Percentiles rank a stretch among this genome's conserved stretches.
phyloP scores from a whole-genome alignment of 805 yeast genomes.

The Candida ficus region DNA sequence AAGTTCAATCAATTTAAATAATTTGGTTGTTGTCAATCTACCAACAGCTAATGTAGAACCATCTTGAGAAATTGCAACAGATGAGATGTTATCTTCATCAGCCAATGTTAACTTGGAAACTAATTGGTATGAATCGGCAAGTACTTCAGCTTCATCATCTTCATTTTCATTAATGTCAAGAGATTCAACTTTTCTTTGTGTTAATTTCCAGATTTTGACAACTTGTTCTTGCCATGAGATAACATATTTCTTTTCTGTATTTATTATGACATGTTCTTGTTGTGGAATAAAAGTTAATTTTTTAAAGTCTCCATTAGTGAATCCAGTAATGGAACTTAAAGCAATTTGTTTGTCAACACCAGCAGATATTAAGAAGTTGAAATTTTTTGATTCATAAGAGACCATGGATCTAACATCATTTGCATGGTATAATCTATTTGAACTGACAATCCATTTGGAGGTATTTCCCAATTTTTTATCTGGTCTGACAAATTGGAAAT shows the following conservation, averaged over 20 bases:
- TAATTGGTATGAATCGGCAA: slow-evolving; percentile 42
- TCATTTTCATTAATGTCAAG: slow-evolving; percentile 17
- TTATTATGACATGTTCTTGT: slow-evolving; percentile 44
- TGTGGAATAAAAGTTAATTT: slow-evolving; percentile 65
- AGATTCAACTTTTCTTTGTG: slow-evolving; percentile 27
- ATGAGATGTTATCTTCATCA: slow-evolving; percentile 77
- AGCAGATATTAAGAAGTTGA: slow-evolving; percentile 70
- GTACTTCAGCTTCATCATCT: slow-evolving; percentile 18
- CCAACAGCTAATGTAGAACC: slow-evolving; percentile 69
- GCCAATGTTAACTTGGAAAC: slow-evolving; percentile 60
- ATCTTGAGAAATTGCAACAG: slow-evolving; percentile 59
- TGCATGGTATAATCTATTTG: slow-evolving; percentile 77
- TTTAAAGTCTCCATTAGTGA: slow-evolving; percentile 63
- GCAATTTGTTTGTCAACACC: slow-evolving; percentile 73
- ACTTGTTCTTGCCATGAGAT: slow-evolving; percentile 79
- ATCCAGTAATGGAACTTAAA: slow-evolving; percentile 57
- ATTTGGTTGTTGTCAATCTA: slow-evolving; percentile 58
- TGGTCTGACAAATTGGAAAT: slow-evolving; percentile 35
- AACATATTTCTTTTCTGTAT: slow-evolving; percentile 45
- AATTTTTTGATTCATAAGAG: slow-evolving; percentile 61
- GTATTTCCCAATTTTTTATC: slow-evolving; percentile 35
- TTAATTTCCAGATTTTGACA: slow-evolving; percentile 74
- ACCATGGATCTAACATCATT: slow-evolving; percentile 79
- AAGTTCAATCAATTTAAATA: slow-evolving; percentile 54
- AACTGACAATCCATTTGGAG: slow-evolving; percentile 67